Base-by-base conservation (phyloP, 192 early-diverging fungal species). In the Gryganskiella cystojenkinii region DNA sequence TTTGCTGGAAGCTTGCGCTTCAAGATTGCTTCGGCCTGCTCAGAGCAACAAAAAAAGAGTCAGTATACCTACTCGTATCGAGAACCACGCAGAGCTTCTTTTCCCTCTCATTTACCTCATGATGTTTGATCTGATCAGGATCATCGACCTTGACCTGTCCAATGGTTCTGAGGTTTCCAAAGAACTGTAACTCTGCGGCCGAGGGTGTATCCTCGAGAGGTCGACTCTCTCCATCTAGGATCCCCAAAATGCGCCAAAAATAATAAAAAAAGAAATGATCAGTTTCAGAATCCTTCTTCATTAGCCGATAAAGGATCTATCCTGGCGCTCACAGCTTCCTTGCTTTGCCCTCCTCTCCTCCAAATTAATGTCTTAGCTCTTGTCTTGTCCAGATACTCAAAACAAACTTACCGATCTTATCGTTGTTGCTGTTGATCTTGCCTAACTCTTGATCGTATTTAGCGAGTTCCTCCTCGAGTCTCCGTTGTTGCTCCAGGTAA, bases 171-270 rank as follows among this genome's bases (percentile, higher is more conserved):
- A 78, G 50, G 50, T 78, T 78, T 33, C 74, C 74, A 64, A 78
- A 78, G 59, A 78, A 78, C 49, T 78, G 66, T n/a, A 69, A 35
- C 53, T 78, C 61, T 27, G 74, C 74, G 31, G 74, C 74, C 19
- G 74, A 78, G 0, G 74, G 74, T 20, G 74, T 78, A 31, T 78
- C 74, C 40, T 78, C 74, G 15, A 53, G 25, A 5, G 74, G 74
- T 35, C 74, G 55, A 30, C 54, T 64, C 43, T 64, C 74, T 28
- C 74, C 74, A 53, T 63, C 74, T 78, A 54, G 0, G 15, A 33
- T 45, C 35, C n/a, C n/a, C n/a, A n/a, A 44, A 9, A 43, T 22
- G n/a, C 11, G 3, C n/a, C 9, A 30, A 54, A 27, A 3, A 7
- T 28, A 8, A 25, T 28, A 27, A 34, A 9, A 20, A 17, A 15